These are phyloP conservation scores for Santalum album DNA, from an alignment of 164 flowering plant species.

Conservation along the genomic window DNA sequence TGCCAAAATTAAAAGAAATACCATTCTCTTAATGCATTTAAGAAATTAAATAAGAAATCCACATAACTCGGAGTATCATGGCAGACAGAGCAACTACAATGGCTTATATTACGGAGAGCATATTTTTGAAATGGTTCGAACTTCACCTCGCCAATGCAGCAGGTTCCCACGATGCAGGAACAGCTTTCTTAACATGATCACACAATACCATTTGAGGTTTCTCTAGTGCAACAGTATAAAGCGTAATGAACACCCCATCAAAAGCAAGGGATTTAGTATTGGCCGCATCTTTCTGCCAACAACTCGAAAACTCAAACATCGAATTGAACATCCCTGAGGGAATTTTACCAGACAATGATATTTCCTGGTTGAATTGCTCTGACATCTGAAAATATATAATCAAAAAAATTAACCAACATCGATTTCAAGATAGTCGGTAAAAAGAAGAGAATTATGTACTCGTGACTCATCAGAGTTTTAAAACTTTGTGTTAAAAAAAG, in stretches of 20 bases:
- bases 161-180: constrained; percentile 96
- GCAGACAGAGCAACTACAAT: no score
- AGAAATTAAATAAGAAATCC: no score
- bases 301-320: constrained; percentile 78
- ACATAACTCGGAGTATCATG: no score
- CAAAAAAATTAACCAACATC: no score
- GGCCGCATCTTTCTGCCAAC: constrained; percentile 98
- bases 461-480: no score
- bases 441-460: no score
- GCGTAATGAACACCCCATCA: constrained; percentile 86
- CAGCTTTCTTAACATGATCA: constrained; percentile 81
- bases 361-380: constrained; percentile 89
- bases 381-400: constrained; percentile 52
- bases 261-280: constrained; percentile 83
- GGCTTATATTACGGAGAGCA: no score
- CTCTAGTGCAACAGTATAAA: constrained; percentile 74
- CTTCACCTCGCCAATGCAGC: constrained; percentile 80
- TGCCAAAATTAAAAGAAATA: no score
- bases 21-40: no score
- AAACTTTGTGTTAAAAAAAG: no score
- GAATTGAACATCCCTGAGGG: constrained; percentile 86
- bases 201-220: constrained; percentile 72
- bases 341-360: constrained; percentile 81
- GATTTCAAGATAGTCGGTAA: neutral
- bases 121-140: neutral